These are phyloP conservation scores for Lycium ferocissimum DNA, from an alignment of 257 asterid genomes.

Conservation along the genomic window DNA sequence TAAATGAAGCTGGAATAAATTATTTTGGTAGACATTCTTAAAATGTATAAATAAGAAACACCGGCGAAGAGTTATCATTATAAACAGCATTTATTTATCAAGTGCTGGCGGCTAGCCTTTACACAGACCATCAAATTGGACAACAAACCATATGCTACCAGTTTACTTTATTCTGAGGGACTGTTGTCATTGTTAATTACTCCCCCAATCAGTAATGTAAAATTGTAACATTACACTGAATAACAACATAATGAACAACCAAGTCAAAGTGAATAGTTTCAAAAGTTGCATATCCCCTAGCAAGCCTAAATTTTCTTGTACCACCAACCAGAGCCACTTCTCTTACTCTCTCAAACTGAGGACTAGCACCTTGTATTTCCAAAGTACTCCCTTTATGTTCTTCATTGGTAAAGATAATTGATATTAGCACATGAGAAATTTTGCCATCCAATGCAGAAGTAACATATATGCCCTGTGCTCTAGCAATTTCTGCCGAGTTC, in stretches of 20 bases:
- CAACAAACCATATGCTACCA: no score
- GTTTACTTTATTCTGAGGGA: no score
- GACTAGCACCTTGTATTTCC: constrained; percentile 58
- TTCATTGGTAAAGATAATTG: constrained; percentile 49
- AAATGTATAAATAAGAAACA: not conserved
- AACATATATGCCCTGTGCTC: constrained; percentile 46
- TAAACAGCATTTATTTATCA: not conserved
- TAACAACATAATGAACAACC: constrained; percentile 40
- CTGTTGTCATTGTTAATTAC: not conserved
- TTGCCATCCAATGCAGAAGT: constrained; percentile 67
- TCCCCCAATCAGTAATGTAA: constrained; percentile 33
- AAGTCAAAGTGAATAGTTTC: constrained; percentile 55
- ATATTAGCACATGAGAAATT: constrained; percentile 50
- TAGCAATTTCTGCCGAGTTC: constrained; percentile 44
- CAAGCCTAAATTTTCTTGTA: constrained; percentile 60
- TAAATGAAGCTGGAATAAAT: not conserved
- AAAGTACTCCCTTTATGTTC: constrained; percentile 53
- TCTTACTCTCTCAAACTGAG: constrained; percentile 55
- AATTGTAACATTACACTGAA: constrained; percentile 49
- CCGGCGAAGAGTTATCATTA: not conserved
- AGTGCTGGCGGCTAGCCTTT: not conserved
- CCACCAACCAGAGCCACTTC: constrained; percentile 73
- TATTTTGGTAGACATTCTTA: not conserved
- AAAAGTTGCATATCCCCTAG: constrained; percentile 58
- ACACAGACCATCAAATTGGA: not conserved